These are phyloP conservation scores for Colletotrichum musicola DNA, from an alignment of 2,329 filamentous ascomycete genomes.

Conservation along the genomic window DNA sequence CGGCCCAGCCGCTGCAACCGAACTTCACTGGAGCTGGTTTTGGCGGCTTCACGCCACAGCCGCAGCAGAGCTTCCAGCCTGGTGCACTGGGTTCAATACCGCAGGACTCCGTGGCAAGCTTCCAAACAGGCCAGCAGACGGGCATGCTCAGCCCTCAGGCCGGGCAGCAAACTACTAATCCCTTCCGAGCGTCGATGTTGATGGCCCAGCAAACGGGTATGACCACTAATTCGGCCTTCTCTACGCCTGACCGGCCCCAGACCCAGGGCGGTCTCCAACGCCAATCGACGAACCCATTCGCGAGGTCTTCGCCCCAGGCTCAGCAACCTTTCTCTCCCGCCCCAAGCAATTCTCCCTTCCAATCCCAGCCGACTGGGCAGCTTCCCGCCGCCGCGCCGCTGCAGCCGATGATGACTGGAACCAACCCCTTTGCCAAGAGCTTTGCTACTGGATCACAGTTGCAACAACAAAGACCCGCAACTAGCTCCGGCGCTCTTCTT, in stretches of 20 bases:
- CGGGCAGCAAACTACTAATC: constrained; percentile 81
- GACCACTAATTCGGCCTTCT: constrained; percentile 53
- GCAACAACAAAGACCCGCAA: constrained; percentile 59
- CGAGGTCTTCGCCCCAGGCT: constrained; percentile 65
- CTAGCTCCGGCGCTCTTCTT: constrained; percentile 64
- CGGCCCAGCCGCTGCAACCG: constrained; percentile 58
- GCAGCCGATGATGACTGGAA: constrained; percentile 65
- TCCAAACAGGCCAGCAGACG: constrained; percentile 61
- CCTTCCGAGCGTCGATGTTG: constrained; percentile 93
- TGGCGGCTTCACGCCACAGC: constrained; percentile 81
- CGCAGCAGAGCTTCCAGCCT: constrained; percentile 62
- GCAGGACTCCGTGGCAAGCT: constrained; percentile 66
- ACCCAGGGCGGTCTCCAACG: constrained; percentile 53
- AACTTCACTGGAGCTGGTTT: constrained; percentile 81
- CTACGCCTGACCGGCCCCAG: constrained; percentile 56
- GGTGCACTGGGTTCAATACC: constrained; percentile 67
- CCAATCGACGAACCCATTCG: constrained; percentile 89
- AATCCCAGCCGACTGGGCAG: constrained; percentile 53
- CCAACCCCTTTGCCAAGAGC: constrained; percentile 70
- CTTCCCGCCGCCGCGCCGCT: constrained; percentile 53
- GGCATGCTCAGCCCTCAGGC: constrained; percentile 55
- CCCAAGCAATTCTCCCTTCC: constrained; percentile 56
- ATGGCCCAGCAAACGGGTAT: constrained; percentile 68
- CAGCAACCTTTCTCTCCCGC: constrained; percentile 52
- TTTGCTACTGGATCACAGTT: constrained; percentile 47